Base-by-base conservation (phyloP, 2,329 filamentous ascomycete species). In the Colletotrichum zoysiae region DNA sequence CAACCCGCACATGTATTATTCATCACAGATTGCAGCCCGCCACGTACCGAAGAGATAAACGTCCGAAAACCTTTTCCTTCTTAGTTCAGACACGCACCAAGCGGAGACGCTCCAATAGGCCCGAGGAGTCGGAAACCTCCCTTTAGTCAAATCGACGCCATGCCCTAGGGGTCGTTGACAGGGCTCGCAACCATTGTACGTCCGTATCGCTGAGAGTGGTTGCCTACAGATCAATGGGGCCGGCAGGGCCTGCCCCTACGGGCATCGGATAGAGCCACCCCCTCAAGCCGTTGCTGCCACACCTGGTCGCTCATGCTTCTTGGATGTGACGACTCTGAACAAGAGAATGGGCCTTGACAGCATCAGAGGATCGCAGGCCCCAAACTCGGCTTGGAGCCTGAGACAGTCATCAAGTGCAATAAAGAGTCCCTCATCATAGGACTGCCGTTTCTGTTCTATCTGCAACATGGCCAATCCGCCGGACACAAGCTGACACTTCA, bases 101-200 rank as follows among this genome's bases (percentile, higher is more conserved):
- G 69, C 70, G 64, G 57, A 58, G 46, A 53, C n/a, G 58, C 67
- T 42, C 40, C 60, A 50, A 61, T 44, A 50, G 38, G 60, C 61
- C 62, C 53, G 61, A 71, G 48, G 70, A 61, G 35, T 50, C 50
- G 67, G 70, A 58, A 71, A 66, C 56, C 61, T 57, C 53, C 44
- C 48, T 66, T 67, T 38, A 70, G 55, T n/a, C 59, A 26, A 55
- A 68, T 64, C 58, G 51, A 35, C 44, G 38, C 58, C 48, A 62
- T 67, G 50, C 70, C 70, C 61, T 73, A 20, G 16, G 42, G 42
- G 67, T 71, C 50, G 26, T 67, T 73, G 67, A 42, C 48, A 66
- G 58, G 58, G 67, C 67, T 70, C 38, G 60, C 61, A 70, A 70
- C 40, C 70, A 33, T 50, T 35, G 33, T 73, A 71, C 70, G 70